These are phyloP conservation scores for Microbotryomycetes sp. DNA, from an alignment of 1,284 basidiomycete genomes.

Conservation along the genomic window DNA sequence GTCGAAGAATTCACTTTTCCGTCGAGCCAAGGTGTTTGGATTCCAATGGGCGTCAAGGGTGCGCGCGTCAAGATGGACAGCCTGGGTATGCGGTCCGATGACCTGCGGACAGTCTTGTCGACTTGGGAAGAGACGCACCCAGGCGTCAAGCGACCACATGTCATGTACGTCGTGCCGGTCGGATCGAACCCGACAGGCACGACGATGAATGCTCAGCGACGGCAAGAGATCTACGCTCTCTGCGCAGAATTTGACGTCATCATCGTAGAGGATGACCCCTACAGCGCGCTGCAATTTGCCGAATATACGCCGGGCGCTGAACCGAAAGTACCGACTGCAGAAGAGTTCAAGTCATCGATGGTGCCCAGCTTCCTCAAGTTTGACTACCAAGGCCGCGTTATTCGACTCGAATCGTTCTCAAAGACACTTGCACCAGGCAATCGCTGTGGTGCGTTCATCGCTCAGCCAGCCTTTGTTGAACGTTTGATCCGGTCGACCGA, in stretches of 20 bases:
- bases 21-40: constrained; percentile 16
- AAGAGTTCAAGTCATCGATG: constrained; percentile 49
- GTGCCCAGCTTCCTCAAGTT: constrained; percentile 64
- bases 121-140: constrained; percentile 58
- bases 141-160: constrained; percentile 54
- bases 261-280: constrained; percentile 26
- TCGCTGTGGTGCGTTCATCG: constrained; percentile 69
- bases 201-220: constrained; percentile 51
- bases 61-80: constrained; percentile 62
- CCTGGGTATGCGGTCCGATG: constrained; percentile 58
- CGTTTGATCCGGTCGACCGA: constrained; percentile 63
- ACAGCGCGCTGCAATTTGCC: constrained; percentile 57
- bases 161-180: constrained; percentile 64
- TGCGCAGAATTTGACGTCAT: constrained; percentile 61
- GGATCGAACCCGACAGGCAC: constrained; percentile 74
- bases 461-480: constrained; percentile 59
- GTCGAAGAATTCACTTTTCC: constrained; percentile 51
- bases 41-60: constrained; percentile 31
- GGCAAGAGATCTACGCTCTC: constrained; percentile 68
- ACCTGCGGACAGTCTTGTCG: constrained; percentile 53
- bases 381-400: constrained; percentile 67
- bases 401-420: constrained; percentile 69
- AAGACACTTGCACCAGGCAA: constrained; percentile 72
- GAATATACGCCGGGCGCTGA: constrained; percentile 47
- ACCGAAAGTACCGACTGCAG: constrained; percentile 34